Evolutionary conservation across 1,284 basidiomycete genomes (phyloP).

Genomic region (Schizophyllum amplum): DNA sequence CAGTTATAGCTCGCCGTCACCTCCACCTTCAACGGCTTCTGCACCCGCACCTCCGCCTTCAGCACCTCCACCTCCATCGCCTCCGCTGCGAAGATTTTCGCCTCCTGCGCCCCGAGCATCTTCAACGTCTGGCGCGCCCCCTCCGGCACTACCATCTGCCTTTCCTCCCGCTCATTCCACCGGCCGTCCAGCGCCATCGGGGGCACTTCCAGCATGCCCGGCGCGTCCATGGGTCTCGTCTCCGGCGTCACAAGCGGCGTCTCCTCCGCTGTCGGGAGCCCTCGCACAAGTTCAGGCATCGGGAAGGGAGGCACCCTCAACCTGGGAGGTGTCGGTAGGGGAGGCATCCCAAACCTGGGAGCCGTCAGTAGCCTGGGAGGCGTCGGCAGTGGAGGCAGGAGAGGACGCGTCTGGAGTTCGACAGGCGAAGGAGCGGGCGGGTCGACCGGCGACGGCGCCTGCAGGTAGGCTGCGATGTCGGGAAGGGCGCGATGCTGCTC

Average conservation of each 20-base stretch:
- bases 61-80: not conserved
- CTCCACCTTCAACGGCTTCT: not conserved
- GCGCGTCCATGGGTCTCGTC: too few relatives aligned
- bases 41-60: not conserved
- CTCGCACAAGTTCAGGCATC: too few relatives aligned
- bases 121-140: not conserved
- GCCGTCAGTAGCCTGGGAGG: too few relatives aligned
- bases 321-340: not conserved
- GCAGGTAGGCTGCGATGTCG: not conserved
- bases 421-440: not conserved
- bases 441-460: not conserved
- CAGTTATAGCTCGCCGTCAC: not conserved
- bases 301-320: not conserved
- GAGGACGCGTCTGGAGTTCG: too few relatives aligned
- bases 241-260: not conserved
- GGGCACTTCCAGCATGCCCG: not conserved
- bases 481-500: not conserved
- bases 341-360: too few relatives aligned
- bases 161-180: not conserved
- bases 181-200: not conserved
- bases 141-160: not conserved
- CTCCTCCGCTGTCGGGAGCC: not conserved
- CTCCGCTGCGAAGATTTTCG: not conserved
- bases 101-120: not conserved
- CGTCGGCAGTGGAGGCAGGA: not conserved